Percentiles rank a stretch among this genome's conserved stretches.
phyloP scores from a whole-genome alignment of 2,329 filamentous ascomycete genomes.

The Colletotrichum scovillei region DNA sequence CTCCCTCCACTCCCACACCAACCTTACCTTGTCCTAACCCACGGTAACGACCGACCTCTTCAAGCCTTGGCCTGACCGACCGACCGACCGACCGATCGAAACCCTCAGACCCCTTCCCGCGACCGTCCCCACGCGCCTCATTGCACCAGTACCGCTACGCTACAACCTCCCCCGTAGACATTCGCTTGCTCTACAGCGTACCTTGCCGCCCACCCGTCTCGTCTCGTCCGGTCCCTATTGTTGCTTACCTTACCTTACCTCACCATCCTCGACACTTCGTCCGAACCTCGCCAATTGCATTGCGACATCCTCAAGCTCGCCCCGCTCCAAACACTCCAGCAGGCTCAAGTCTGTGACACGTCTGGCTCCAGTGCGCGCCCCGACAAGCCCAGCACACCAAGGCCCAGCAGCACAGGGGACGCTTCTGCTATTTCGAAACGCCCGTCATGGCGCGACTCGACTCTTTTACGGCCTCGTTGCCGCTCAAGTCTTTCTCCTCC shows the following conservation, averaged over 20 bases:
- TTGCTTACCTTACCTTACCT: conserved; percentile 2
- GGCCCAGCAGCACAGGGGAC: conserved; percentile 5
- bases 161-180: conserved; percentile 14
- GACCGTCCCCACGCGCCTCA: not conserved
- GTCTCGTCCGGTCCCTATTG: not conserved
- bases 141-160: not conserved
- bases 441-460: conserved; percentile 28
- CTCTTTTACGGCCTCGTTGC: conserved; percentile 32
- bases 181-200: conserved; percentile 33
- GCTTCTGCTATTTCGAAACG: conserved; percentile 27
- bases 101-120: conserved; percentile 23
- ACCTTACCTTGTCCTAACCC: not conserved
- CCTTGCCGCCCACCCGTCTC: not conserved
- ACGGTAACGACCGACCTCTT: not conserved
- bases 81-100: conserved; percentile 2
- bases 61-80: not conserved
- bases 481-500: conserved; percentile 13
- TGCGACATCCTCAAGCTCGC: conserved; percentile 24
- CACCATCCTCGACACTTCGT: conserved; percentile 22
- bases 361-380: conserved; percentile 26
- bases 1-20: not conserved
- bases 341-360: conserved; percentile 35
- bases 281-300: conserved; percentile 36
- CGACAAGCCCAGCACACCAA: not conserved
- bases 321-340: conserved; percentile 12